Evolutionary conservation across 2,329 filamentous ascomycete species (phyloP), one percentile per base, ranked within the genome.

Genomic region (Sporothrix curviconia): DNA sequence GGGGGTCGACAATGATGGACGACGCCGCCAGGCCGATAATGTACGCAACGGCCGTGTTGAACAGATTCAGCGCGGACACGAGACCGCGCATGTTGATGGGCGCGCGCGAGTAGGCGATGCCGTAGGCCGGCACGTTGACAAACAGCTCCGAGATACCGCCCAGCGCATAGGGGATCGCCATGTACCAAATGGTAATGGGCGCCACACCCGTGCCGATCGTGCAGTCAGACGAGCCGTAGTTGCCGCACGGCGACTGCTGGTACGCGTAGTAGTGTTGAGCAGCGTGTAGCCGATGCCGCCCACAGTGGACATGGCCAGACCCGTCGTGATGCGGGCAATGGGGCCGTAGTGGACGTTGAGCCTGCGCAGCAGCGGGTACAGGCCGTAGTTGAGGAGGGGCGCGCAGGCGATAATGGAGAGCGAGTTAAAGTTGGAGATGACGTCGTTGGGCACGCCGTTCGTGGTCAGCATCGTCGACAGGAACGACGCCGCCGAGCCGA

Each of bases 61-160:
- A 86, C 53, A 89, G 79, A 50, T 81, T 81, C 55, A 90, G 76
- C 9, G 82, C 81, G 64, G 79, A 78, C n/a, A 91, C 84, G 56
- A 90, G 78, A 25, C 83, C 86, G 6, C 86, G 79, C 87, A 91
- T 91, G 72, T 89, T 90, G 66, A 78, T 79, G 8, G 87, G 88
- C 0, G 86, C 86, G 70, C 90, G 90, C 66, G 85, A 86, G 72
- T 74, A 81, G 1, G 78, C 78, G 58, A 80, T 75, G 59, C 75
- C 77, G 65, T 75, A 79, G 2, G 77, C 77, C 1, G 76, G 75
- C 3, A 78, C 76, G 65, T 78, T 78, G 64, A 77, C 68, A 63
- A 78, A 77, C 19, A 88, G 72, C 54, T 76, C 74, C 3, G 73
- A 72, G 43, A 87, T 71, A 34, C 82, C 78, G 6, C 71, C 67